These are phyloP conservation scores for Erucastrum elatum DNA, from an alignment of 345 rosid species.

Conservation along the genomic window DNA sequence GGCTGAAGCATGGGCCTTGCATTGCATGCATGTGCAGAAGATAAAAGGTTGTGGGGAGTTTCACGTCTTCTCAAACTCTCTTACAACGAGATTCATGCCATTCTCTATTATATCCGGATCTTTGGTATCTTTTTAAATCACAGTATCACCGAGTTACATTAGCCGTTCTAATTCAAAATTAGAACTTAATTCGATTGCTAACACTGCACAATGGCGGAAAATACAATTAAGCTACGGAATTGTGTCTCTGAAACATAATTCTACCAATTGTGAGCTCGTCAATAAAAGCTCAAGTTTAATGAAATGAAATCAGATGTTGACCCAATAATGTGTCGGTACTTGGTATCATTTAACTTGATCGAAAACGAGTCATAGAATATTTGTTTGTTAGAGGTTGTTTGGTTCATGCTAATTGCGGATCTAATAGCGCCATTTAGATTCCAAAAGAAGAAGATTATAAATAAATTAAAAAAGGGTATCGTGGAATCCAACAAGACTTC, in stretches of 20 bases:
- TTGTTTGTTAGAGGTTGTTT: neutral
- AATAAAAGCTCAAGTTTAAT: too few relatives aligned
- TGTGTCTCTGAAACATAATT: too few relatives aligned
- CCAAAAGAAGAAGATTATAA: neutral
- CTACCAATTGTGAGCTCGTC: too few relatives aligned
- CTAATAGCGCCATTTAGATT: neutral
- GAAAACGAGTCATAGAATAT: neutral
- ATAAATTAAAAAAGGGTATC: slow-evolving; percentile 11
- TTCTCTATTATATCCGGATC: neutral
- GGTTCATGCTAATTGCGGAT: neutral
- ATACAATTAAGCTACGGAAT: too few relatives aligned
- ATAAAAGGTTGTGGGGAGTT: neutral
- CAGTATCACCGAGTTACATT: too few relatives aligned
- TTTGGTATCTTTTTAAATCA: too few relatives aligned
- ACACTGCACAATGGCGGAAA: too few relatives aligned
- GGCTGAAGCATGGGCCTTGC: neutral
- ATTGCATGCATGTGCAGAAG: neutral
- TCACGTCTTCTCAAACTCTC: neutral
- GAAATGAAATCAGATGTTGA: neutral
- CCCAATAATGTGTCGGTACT: neutral
- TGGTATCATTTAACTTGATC: neutral
- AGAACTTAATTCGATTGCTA: too few relatives aligned
- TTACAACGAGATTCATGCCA: neutral
- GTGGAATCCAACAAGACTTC: slow-evolving; percentile 22
- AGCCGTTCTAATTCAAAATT: too few relatives aligned